These are phyloP conservation scores for Cadophora gregata DNA, from an alignment of 2,329 filamentous ascomycete species.

Conservation along the genomic window DNA sequence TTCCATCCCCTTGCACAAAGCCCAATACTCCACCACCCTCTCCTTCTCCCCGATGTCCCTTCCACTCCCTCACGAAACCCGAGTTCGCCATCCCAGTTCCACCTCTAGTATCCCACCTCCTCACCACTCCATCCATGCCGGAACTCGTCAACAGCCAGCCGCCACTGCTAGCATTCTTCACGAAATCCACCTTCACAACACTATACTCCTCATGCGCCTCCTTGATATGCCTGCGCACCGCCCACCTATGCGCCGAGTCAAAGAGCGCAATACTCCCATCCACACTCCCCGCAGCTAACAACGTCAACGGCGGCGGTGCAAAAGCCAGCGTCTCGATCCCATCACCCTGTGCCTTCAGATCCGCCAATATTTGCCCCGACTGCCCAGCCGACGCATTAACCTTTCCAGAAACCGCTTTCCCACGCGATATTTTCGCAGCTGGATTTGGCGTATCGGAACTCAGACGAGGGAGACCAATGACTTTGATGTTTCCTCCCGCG, in stretches of 20 bases:
- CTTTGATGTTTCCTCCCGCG: slow-evolving; percentile 82
- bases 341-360: slow-evolving; percentile 78
- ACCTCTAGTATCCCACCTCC: slow-evolving; percentile 82
- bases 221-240: slow-evolving; percentile 80
- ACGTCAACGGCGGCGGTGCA: slow-evolving; percentile 56
- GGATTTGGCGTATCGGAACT: slow-evolving; percentile 39
- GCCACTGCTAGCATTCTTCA: slow-evolving; percentile 56
- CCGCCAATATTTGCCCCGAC: slow-evolving; percentile 78
- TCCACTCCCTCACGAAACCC: slow-evolving; percentile 86
- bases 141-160: slow-evolving; percentile 82
- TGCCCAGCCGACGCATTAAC: slow-evolving; percentile 52
- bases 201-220: slow-evolving; percentile 87
- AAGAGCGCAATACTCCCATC: slow-evolving; percentile 84
- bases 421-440: slow-evolving; percentile 38
- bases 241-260: slow-evolving; percentile 85
- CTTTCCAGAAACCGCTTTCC: slow-evolving; percentile 46
- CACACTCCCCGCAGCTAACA: slow-evolving; percentile 70
- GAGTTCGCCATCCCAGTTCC: slow-evolving; percentile 70
- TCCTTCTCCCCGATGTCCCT: slow-evolving; percentile 82
- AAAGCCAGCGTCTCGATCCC: slow-evolving; percentile 81
- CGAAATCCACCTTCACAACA: slow-evolving; percentile 92
- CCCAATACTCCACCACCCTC: slow-evolving; percentile 88
- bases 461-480: slow-evolving; percentile 79
- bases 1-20: slow-evolving; percentile 84
- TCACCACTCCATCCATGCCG: slow-evolving; percentile 90